Percentiles rank a stretch among this genome's conserved stretches.
Conservation (phyloP, 768 basidiomycete genomes). For the Russula brevipes region DNA sequence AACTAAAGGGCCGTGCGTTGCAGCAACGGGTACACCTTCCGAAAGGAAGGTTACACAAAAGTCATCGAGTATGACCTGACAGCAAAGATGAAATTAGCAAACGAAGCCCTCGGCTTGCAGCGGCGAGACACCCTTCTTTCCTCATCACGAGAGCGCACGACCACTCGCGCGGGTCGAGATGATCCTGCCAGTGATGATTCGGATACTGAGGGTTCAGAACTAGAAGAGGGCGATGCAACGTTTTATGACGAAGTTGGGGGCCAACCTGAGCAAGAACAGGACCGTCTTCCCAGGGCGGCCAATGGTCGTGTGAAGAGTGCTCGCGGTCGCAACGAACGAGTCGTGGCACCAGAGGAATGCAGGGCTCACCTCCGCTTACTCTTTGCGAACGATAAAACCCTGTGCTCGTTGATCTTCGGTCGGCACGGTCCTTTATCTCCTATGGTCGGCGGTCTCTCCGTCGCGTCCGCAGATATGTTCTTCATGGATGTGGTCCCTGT, state of each 20-base stretch:
- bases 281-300: constrained; percentile 41
- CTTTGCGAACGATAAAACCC: constrained; percentile 74
- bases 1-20: background rate
- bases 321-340: constrained; percentile 84
- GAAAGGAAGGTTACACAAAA: constrained; percentile 92
- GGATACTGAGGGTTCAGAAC: constrained; percentile 50
- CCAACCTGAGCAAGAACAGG: constrained; percentile 33
- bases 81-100: constrained; percentile 63
- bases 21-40: constrained; percentile 79
- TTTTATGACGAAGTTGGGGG: constrained; percentile 42
- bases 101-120: constrained; percentile 47
- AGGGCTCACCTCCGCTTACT: constrained; percentile 88
- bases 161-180: background rate
- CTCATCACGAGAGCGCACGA: constrained; percentile 33
- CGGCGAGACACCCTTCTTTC: constrained; percentile 72
- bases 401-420: constrained; percentile 86
- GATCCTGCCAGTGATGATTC: constrained; percentile 32
- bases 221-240: constrained; percentile 44
- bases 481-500: constrained; percentile 92
- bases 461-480: constrained; percentile 90
- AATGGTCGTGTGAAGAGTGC: constrained; percentile 71
- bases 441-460: constrained; percentile 53
- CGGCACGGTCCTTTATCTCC: constrained; percentile 82
- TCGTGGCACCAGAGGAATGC: constrained; percentile 87
- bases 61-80: constrained; percentile 91